Evolutionary conservation across 495 filamentous ascomycete genomes (phyloP).

Genomic region (Pyrenopolyporus hunteri): DNA sequence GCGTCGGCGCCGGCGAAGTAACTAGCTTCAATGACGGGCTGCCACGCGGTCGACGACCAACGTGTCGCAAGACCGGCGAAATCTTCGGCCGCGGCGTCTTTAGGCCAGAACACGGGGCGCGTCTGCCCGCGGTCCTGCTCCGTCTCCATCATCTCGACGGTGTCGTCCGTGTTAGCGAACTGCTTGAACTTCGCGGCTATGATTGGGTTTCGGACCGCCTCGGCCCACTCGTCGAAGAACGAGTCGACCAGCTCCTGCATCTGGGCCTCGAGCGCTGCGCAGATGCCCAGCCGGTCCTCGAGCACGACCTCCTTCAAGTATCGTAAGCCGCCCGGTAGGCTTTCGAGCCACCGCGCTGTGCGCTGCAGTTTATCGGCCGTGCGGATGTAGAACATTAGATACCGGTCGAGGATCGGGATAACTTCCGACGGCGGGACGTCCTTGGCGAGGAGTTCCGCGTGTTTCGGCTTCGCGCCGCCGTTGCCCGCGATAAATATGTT

Average conservation of each 20-base stretch:
- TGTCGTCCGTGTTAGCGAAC: constrained; percentile 85
- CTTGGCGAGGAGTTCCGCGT: constrained; percentile 87
- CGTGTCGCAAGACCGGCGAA: constrained; percentile 68
- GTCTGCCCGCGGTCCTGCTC: constrained; percentile 76
- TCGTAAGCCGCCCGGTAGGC: constrained; percentile 81
- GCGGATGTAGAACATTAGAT: constrained; percentile 95
- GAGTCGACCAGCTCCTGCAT: constrained; percentile 87
- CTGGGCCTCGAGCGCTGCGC: constrained; percentile 82
- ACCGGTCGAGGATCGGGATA: constrained; percentile 86
- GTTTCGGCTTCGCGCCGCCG: constrained; percentile 85
- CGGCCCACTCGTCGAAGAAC: constrained; percentile 97
- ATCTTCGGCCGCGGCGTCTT: constrained; percentile 69
- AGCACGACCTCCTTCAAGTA: constrained; percentile 86
- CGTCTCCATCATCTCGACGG: constrained; percentile 71
- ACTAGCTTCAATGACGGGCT: constrained; percentile 76
- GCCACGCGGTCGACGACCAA: constrained; percentile 81
- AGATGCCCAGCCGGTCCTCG: constrained; percentile 88
- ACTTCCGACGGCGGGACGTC: constrained; percentile 88
- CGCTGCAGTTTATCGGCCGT: constrained; percentile 95
- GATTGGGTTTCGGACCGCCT: constrained; percentile 73
- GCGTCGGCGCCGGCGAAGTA: constrained; percentile 72
- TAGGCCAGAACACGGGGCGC: constrained; percentile 85
- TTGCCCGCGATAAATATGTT: constrained; percentile 96
- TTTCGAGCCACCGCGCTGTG: constrained; percentile 92
- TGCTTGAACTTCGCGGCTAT: constrained; percentile 78